phyloP scores from a whole-genome alignment of 2,329 filamentous ascomycete species.

The Aureobasidium sp. region DNA sequence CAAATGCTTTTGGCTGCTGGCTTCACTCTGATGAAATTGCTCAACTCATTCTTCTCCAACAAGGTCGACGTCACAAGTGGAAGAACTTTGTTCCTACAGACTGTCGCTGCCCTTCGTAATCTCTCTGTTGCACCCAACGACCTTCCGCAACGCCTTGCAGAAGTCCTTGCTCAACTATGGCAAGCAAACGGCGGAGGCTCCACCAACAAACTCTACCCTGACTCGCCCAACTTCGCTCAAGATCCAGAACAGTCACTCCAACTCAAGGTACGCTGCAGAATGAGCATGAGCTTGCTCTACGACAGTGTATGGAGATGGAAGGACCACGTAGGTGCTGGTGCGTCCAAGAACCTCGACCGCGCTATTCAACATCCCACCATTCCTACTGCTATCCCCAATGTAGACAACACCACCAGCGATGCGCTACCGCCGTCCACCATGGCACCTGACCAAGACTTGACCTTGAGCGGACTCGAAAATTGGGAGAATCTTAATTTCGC shows the following conservation, averaged over 20 bases:
- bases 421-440: constrained; percentile 1
- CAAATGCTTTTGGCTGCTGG: constrained; percentile 79
- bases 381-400: neutral
- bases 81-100: constrained; percentile 59
- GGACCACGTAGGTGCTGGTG: constrained; percentile 54
- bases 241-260: constrained; percentile 53
- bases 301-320: constrained; percentile 83
- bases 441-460: constrained; percentile 30
- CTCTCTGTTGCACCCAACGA: constrained; percentile 73
- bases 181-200: constrained; percentile 41
- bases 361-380: constrained; percentile 74
- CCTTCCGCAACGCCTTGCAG: constrained; percentile 67
- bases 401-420: neutral
- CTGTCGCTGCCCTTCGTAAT: constrained; percentile 59
- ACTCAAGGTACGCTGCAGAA: constrained; percentile 71
- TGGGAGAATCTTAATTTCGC: constrained; percentile 31
- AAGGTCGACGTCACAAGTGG: constrained; percentile 62
- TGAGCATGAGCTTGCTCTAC: constrained; percentile 78
- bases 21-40: constrained; percentile 65
- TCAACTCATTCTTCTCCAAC: constrained; percentile 66
- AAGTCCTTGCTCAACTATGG: constrained; percentile 84
- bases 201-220: constrained; percentile 21
- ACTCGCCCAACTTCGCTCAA: constrained; percentile 22
- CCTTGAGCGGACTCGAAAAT: constrained; percentile 20
- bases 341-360: constrained; percentile 38